Evolutionary conservation across 1,284 basidiomycete species (phyloP).

Genomic region (Earliella scabrosa): DNA sequence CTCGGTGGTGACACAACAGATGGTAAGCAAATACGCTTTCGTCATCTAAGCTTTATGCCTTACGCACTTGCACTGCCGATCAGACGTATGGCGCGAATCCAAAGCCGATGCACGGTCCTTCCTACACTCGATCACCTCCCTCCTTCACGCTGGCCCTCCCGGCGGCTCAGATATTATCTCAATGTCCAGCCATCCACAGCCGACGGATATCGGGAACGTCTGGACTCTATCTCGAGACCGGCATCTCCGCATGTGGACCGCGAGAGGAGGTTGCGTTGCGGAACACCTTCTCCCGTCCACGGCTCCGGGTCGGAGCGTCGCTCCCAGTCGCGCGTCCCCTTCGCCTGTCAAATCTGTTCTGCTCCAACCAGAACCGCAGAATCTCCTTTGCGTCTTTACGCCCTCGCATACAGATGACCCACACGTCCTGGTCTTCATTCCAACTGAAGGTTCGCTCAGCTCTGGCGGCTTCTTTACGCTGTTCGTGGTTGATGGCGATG

Average conservation of each 20-base stretch:
- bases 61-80: neutral
- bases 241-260: conserved; percentile 83
- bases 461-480: conserved; percentile 77
- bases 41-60: conserved; percentile 14
- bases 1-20: conserved; percentile 54
- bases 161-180: conserved; percentile 65
- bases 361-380: conserved; percentile 62
- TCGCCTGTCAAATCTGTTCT: conserved; percentile 44
- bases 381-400: conserved; percentile 60
- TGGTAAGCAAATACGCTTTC: conserved; percentile 46
- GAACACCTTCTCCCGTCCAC: conserved; percentile 51
- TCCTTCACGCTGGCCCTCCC: conserved; percentile 42
- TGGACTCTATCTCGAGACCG: conserved; percentile 92
- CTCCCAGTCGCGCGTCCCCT: conserved; percentile 38
- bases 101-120: conserved; percentile 65
- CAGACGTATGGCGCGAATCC: conserved; percentile 73
- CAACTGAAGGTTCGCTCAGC: conserved; percentile 60
- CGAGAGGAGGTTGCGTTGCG: conserved; percentile 69
- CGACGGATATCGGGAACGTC: conserved; percentile 71
- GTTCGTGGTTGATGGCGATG: conserved; percentile 55
- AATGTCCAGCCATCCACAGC: conserved; percentile 68
- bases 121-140: conserved; percentile 41
- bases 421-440: conserved; percentile 68
- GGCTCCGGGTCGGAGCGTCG: conserved; percentile 37
- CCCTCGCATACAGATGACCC: conserved; percentile 45